Evolutionary conservation across 345 rosid genomes (phyloP), one percentile per base, ranked within the genome.

Genomic region (Eucalyptus marginata): DNA sequence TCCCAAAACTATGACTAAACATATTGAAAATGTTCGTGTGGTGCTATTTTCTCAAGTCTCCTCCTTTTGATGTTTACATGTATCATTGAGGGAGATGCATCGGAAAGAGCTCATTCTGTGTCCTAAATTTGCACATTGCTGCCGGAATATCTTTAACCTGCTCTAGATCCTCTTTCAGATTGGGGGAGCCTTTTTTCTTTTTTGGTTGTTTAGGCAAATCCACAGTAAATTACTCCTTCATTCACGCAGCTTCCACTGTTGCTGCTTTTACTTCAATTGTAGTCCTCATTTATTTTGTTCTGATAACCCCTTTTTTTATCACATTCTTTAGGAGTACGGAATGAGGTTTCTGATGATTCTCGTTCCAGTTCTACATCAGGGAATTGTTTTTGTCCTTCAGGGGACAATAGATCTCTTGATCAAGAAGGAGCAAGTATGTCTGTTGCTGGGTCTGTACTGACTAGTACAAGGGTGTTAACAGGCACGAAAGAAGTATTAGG

Each of bases 311-410:
- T 40, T 36, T 40, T 20, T 76, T 76, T 7, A 86, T 86, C 88
- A 68, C 51, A 58, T 88, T 86, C 40, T 90, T 79, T 92, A 98
- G 99, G 99, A 81, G 89, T 93, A 89, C 95, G 93, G 51, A 95
- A 93, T 91, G 99, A 95, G 90, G 90, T 91, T 87, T 92, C 92
- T 91, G 99, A 97, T 90, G 99, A 96, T 92, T 93, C 96, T 80
- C 94, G 95, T 89, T 90, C 93, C 88, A 97, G 88, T 94, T 92
- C 91, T 88, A 76, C 95, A 52, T 92, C 96, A 49, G 89, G 93
- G 49, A 86, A 92, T 88, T 92, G 92, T 91, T 89, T 95, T 79
- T 93, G 92, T 88, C 89, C 91, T 71, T 89, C 94, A 64, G 93
- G 90, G 90, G 97, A 94, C 81, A 43, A 90, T 88, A 95, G 90